Evolutionary conservation across 352 stramenopile genomes (phyloP).

Genomic region (Globisporangium uncinulatum): DNA sequence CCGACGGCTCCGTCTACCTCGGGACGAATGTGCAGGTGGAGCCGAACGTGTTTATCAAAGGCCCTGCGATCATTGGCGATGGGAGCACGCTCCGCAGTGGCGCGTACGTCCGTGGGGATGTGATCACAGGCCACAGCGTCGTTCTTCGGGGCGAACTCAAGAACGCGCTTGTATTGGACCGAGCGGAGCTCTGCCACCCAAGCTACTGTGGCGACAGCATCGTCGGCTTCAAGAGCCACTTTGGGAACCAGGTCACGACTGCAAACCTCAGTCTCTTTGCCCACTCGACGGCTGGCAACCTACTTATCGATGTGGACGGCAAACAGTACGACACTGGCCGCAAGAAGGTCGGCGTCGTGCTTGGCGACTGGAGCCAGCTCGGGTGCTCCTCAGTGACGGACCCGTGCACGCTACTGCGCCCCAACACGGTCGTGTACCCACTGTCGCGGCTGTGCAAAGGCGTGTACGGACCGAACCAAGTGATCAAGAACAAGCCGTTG

Average conservation of each 20-base stretch:
- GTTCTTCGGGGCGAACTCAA: conserved; percentile 68
- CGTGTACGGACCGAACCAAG: conserved; percentile 56
- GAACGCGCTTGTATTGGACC: conserved; percentile 65
- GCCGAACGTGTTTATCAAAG: conserved; percentile 63
- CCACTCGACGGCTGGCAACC: conserved; percentile 18
- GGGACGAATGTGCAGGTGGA: conserved; percentile 60
- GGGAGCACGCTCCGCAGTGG: conserved; percentile 54
- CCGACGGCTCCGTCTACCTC: conserved; percentile 60
- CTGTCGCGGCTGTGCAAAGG: conserved; percentile 58
- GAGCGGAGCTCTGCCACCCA: conserved; percentile 66
- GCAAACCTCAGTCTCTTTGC: conserved; percentile 64
- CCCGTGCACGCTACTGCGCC: conserved; percentile 57
- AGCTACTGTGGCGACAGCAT: conserved; percentile 74
- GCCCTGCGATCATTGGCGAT: conserved; percentile 67
- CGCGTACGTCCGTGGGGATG: conserved; percentile 62
- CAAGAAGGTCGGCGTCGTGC: conserved; percentile 65
- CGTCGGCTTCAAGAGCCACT: conserved; percentile 71
- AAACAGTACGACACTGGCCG: conserved; percentile 52
- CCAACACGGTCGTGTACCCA: conserved; percentile 58
- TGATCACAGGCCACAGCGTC: conserved; percentile 53
- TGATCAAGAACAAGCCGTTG: conserved; percentile 82
- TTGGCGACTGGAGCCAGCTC: conserved; percentile 66
- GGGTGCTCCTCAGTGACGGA: conserved; percentile 70
- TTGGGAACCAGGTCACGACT: conserved; percentile 80
- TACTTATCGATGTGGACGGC: conserved; percentile 24